A percentile compares a stretch with the other conserved stretches of the same genome.
phyloP scores from a whole-genome alignment of 2,329 filamentous ascomycete species.

The Dactylellina haptotyla region DNA sequence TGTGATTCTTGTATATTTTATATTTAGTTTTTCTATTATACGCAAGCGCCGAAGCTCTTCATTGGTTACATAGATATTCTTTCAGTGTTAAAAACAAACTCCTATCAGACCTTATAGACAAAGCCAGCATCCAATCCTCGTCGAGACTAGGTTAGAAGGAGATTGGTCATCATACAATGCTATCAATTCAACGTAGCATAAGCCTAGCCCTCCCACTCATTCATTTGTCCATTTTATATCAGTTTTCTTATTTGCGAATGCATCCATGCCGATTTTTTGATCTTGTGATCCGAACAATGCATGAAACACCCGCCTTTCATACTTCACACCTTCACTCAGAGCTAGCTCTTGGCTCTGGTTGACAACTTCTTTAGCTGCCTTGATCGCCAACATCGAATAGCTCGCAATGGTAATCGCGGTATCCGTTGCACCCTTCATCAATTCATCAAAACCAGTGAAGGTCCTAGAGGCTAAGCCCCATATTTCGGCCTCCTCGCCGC shows the following conservation, averaged over 20 bases:
- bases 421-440: slow-evolving; percentile 81
- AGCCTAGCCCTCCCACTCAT: slow-evolving; percentile 3
- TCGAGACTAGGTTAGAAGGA: no score
- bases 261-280: slow-evolving; percentile 82
- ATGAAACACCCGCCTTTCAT: slow-evolving; percentile 92
- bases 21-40: slow-evolving; percentile 7
- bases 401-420: slow-evolving; percentile 90
- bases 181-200: neutral
- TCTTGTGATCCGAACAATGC: slow-evolving; percentile 91
- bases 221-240: slow-evolving; percentile 45
- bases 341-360: slow-evolving; percentile 96
- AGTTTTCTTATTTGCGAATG: slow-evolving; percentile 50
- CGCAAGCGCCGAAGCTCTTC: slow-evolving; percentile 1
- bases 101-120: no score
- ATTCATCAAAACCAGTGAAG: slow-evolving; percentile 80
- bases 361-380: slow-evolving; percentile 96
- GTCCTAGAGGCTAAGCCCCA: slow-evolving; percentile 90
- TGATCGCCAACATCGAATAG: slow-evolving; percentile 85
- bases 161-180: no score
- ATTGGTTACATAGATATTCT: no score
- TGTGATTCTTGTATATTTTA: slow-evolving; percentile 33
- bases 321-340: slow-evolving; percentile 90
- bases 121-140: no score
- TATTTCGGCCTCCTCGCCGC: slow-evolving; percentile 81
- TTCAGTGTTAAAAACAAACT: no score